These are phyloP conservation scores for Penicillium decumbens DNA, from an alignment of 2,329 filamentous ascomycete genomes.

Conservation along the genomic window DNA sequence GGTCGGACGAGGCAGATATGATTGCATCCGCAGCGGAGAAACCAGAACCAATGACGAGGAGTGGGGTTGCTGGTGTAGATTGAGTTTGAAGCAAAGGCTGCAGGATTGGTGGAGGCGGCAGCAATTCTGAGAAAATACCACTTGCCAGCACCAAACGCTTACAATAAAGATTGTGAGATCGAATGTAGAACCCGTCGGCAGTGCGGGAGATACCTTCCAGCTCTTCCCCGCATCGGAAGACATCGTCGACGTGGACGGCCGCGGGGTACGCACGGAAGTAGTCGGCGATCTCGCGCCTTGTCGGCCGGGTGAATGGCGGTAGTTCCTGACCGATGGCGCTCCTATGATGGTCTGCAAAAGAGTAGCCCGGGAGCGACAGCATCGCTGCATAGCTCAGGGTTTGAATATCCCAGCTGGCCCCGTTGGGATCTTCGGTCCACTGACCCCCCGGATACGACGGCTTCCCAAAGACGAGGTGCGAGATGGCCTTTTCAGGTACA, in stretches of 20 bases:
- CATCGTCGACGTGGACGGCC: conserved; percentile 49
- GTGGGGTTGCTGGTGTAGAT: conserved; percentile 32
- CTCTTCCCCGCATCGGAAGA: conserved; percentile 43
- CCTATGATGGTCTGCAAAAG: conserved; percentile 51
- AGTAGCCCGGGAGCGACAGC: conserved; percentile 57
- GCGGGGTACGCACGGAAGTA: conserved; percentile 54
- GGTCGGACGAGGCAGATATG: conserved; percentile 45
- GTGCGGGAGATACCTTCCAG: conserved; percentile 45
- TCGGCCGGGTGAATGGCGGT: conserved; percentile 53
- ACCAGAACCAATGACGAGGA: conserved; percentile 57
- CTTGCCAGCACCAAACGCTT: conserved; percentile 56
- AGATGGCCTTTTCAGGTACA: conserved; percentile 48
- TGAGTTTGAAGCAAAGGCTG: conserved; percentile 42
- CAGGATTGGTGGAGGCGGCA: conserved; percentile 49
- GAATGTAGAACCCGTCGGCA: conserved; percentile 47
- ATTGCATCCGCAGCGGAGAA: conserved; percentile 61
- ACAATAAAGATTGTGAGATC: conserved; percentile 51
- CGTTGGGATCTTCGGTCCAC: conserved; percentile 54
- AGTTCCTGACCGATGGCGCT: conserved; percentile 39
- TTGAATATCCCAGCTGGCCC: conserved; percentile 53
- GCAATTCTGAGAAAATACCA: conserved; percentile 54
- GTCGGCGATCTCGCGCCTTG: conserved; percentile 51
- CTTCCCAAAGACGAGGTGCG: conserved; percentile 54
- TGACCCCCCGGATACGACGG: conserved; percentile 52
- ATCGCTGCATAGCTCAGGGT: conserved; percentile 60